phyloP scores from a whole-genome alignment of 768 basidiomycete genomes.

The Inosperma sp. region DNA sequence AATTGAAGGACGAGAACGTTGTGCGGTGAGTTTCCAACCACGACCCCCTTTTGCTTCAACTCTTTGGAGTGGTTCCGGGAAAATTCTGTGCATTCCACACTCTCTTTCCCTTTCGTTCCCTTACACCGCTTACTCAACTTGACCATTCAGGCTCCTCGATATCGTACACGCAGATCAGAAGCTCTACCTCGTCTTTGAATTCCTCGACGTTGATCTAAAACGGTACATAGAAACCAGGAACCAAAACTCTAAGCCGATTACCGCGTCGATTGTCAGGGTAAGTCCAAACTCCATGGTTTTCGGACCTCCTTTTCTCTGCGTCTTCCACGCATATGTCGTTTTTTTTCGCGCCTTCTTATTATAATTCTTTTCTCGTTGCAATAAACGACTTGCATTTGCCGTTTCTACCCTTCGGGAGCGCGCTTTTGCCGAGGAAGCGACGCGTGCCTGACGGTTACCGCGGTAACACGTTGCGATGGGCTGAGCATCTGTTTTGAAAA shows the following conservation, averaged over 20 bases:
- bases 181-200: slow-evolving; percentile 97
- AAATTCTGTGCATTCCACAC: slow-evolving; percentile 1
- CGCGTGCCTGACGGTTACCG: too few species aligned
- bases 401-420: too few species aligned
- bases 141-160: slow-evolving; percentile 70
- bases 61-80: neutral
- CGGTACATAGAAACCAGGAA: slow-evolving; percentile 92
- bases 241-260: slow-evolving; percentile 65
- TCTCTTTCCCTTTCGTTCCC: slow-evolving; percentile 3
- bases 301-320: slow-evolving; percentile 11
- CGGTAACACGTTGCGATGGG: too few species aligned
- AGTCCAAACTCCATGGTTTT: slow-evolving; percentile 23
- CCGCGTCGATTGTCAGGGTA: slow-evolving; percentile 76
- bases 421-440: too few species aligned
- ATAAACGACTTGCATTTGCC: too few species aligned
- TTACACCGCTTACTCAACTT: slow-evolving; percentile 1
- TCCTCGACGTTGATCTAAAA: slow-evolving; percentile 94
- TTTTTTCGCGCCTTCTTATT: too few species aligned
- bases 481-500: too few species aligned
- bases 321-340: slow-evolving; percentile 10
- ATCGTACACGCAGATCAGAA: slow-evolving; percentile 97
- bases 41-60: slow-evolving; percentile 7
- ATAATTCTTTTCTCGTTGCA: too few species aligned
- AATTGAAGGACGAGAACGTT: slow-evolving; percentile 93
- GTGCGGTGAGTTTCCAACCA: slow-evolving; percentile 59